Base-by-base conservation (phyloP, 805 yeast genomes). In the Monosporozyma servazzii region DNA sequence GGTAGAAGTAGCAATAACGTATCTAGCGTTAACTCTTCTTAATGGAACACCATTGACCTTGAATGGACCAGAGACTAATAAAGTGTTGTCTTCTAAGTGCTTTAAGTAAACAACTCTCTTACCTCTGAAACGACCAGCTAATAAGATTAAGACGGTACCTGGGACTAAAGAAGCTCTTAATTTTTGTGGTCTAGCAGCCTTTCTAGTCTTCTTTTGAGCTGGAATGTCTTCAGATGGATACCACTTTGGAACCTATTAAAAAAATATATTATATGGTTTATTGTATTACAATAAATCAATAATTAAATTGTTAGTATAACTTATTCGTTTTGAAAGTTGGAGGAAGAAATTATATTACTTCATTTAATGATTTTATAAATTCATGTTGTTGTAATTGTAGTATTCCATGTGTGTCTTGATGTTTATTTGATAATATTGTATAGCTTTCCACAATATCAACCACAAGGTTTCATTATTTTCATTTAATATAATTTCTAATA, bases 101-200 rank as follows among this genome's bases (percentile, higher is more conserved):
- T 90, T 90, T 74, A 90, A 82, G 85, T 85, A 86, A 61, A 90
- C 97, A 68, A 91, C 98, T 79, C 98, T 89, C 87, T 90, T 91
- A 75, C 98, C 98, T 78, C 98, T 87, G 95, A 88, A 90, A 78
- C 96, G 88, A 75, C 98, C 98, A 70, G 98, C 96, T 72, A 90
- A 84, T 74, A 90, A 79, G 77, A 90, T 90, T 73, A 91, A 80
- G 65, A 90, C 96, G 70, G 97, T 85, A 75, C 98, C 98, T 75
- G 96, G 96, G 64, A 86, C 93, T 71, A 90, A 80, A 59, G 96
- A 85, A 69, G 95, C 80, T 77, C 97, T 89, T 75, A 91, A 81
- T 77, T 86, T 86, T 77, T 88, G 91, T 71, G 96, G 93, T 73
- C 88, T 86, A 68, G 79, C 78, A 67, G 88, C 72, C 84, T 88